Percentiles rank a stretch among this genome's conserved stretches.
These are phyloP conservation scores for Phlyctochytrium bullatum DNA, from an alignment of 192 early-diverging fungal species.

Conservation along the genomic window DNA sequence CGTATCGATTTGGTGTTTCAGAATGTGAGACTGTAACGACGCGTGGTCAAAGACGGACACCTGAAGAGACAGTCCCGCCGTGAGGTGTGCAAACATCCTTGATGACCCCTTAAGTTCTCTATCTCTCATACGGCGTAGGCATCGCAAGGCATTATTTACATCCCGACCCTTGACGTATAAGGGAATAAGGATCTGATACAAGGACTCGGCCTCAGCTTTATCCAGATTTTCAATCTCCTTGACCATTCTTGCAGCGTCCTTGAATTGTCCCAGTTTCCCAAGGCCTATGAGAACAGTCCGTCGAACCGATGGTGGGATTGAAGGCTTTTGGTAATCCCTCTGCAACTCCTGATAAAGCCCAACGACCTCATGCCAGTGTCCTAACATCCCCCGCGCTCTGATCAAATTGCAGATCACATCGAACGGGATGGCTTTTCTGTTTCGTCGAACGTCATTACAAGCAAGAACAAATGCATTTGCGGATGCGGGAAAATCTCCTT, in stretches of 20 bases:
- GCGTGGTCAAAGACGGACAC: background rate
- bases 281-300: background rate
- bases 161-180: background rate
- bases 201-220: background rate
- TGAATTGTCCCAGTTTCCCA: background rate
- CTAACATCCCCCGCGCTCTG: constrained; percentile 19
- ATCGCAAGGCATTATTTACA: background rate
- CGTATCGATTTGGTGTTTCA: background rate
- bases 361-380: constrained; percentile 18
- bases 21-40: background rate
- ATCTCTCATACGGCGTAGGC: background rate
- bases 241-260: background rate
- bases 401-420: too few relatives aligned
- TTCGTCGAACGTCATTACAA: too few relatives aligned
- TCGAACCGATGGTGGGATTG: background rate
- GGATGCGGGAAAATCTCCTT: too few relatives aligned
- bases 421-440: too few relatives aligned
- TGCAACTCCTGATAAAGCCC: constrained; percentile 3
- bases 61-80: background rate
- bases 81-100: background rate
- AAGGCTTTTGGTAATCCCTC: background rate
- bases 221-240: background rate
- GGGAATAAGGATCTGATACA: background rate
- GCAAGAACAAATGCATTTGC: too few relatives aligned
- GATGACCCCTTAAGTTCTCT: background rate